Evolutionary conservation across 1,139 yeast species (phyloP).

Genomic region (Pichia sp.): DNA sequence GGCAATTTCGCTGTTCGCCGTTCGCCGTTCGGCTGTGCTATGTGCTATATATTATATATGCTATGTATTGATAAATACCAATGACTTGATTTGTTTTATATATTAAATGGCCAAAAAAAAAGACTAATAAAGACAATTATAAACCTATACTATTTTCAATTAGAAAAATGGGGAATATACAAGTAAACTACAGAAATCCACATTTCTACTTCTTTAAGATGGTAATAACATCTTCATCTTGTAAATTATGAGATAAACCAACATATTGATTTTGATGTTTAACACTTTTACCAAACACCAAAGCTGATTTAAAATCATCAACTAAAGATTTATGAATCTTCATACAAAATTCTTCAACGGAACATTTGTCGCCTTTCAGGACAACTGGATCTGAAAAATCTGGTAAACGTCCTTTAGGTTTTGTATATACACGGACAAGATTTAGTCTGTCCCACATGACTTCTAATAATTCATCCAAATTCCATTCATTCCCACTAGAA

Average conservation of each 20-base stretch:
- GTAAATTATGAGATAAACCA: conserved; percentile 73
- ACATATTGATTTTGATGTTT: conserved; percentile 98
- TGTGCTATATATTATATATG: no score
- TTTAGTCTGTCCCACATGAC: conserved; percentile 91
- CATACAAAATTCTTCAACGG: conserved; percentile 95
- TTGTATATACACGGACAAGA: conserved; percentile 91
- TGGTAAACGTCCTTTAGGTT: conserved; percentile 91
- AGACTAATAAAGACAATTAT: no score
- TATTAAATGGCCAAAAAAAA: no score
- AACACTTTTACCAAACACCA: conserved; percentile 87
- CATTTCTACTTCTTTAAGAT: conserved; percentile 60
- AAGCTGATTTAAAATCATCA: conserved; percentile 86
- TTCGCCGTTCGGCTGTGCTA: no score
- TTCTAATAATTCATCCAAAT: conserved; percentile 86
- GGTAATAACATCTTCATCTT: conserved; percentile 96
- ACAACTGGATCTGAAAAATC: conserved; percentile 95
- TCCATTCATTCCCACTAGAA: conserved; percentile 95
- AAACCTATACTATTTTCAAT: no score
- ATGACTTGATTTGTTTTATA: no score
- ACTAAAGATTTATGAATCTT: conserved; percentile 92
- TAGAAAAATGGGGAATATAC: background rate
- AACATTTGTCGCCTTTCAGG: conserved; percentile 68
- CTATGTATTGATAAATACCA: no score
- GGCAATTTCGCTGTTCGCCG: no score
- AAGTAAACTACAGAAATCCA: conserved; percentile 14